phyloP scores from a whole-genome alignment of 768 basidiomycete species.

The Termitomyces sp. region DNA sequence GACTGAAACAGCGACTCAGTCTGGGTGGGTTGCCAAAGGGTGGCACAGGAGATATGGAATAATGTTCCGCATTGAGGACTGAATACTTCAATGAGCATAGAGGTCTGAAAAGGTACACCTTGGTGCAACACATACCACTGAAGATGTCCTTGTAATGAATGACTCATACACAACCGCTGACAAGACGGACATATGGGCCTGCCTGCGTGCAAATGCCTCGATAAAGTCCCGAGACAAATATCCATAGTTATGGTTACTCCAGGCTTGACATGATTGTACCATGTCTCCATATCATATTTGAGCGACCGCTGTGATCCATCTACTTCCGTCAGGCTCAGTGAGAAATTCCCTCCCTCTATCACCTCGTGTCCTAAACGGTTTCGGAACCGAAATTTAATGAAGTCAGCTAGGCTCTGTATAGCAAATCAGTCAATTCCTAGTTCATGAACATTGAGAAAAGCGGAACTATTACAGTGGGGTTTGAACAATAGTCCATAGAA shows the following conservation, averaged over 20 bases:
- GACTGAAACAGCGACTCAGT: too few species aligned
- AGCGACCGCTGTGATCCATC: neutral
- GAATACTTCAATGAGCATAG: too few species aligned
- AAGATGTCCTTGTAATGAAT: neutral
- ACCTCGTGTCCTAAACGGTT: neutral
- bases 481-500: neutral
- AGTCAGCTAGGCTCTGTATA: neutral
- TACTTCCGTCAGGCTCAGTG: neutral
- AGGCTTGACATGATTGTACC: neutral
- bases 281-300: neutral
- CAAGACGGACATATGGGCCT: neutral
- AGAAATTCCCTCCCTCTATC: neutral
- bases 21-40: too few species aligned
- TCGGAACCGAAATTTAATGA: neutral
- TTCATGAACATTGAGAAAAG: too few species aligned
- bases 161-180: neutral
- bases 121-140: neutral
- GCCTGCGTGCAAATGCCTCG: too few species aligned
- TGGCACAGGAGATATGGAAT: neutral
- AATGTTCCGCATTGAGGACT: neutral
- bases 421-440: too few species aligned
- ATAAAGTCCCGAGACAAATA: neutral
- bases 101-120: too few species aligned
- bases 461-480: neutral
- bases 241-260: constrained; percentile 1